A percentile compares a stretch with the other conserved stretches of the same genome.
Evolutionary conservation across 2,329 filamentous ascomycete genomes (phyloP).

Genomic region (Dryadomyces quercus-mongolicae): DNA sequence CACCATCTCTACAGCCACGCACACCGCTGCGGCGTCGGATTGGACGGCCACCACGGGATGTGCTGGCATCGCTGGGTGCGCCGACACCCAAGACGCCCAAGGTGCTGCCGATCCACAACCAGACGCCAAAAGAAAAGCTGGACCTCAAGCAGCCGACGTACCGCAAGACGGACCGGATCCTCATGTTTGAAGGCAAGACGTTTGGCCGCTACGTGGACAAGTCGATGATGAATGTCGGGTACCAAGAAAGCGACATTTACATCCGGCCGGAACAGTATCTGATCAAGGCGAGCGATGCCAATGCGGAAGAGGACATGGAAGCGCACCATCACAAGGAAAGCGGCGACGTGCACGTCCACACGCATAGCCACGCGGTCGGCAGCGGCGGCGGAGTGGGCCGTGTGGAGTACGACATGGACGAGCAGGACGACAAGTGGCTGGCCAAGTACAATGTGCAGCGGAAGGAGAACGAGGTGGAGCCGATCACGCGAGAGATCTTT

Average conservation of each 20-base stretch:
- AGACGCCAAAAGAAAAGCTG: constrained; percentile 68
- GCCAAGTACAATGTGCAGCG: constrained; percentile 71
- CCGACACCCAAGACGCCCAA: constrained; percentile 44
- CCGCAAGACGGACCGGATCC: constrained; percentile 66
- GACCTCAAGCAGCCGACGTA: constrained; percentile 67
- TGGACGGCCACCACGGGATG: constrained; percentile 37
- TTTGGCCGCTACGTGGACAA: constrained; percentile 89
- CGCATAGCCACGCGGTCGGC: constrained; percentile 2
- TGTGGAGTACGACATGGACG: constrained; percentile 99
- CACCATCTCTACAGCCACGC: background rate
- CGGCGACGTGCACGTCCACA: constrained; percentile 5
- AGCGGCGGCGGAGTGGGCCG: constrained; percentile 48
- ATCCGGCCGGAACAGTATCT: constrained; percentile 63
- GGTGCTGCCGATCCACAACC: constrained; percentile 64
- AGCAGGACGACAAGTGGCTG: constrained; percentile 96
- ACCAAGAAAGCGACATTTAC: constrained; percentile 89
- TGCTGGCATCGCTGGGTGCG: constrained; percentile 16
- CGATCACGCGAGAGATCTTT: constrained; percentile 86
- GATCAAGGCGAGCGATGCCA: constrained; percentile 49
- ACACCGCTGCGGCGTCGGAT: constrained; percentile 20
- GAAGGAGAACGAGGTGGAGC: constrained; percentile 60
- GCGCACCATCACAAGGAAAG: constrained; percentile 16
- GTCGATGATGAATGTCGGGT: constrained; percentile 90
- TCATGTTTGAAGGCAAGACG: constrained; percentile 71
- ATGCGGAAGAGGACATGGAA: constrained; percentile 47